Conservation (phyloP, 306 rosid species). For the Corylus americana region DNA sequence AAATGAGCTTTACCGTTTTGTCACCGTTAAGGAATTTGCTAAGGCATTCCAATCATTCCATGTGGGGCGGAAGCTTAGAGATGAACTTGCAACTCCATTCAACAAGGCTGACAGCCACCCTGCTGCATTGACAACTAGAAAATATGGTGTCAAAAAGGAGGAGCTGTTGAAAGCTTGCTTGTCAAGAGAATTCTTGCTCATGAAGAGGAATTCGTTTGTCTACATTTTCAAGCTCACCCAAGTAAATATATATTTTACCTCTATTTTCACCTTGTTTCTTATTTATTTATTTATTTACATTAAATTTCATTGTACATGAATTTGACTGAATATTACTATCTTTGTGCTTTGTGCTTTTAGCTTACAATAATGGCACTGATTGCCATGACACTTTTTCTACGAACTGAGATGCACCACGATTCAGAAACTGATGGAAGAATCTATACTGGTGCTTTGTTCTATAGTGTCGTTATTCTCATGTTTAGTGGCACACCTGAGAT, state of each 20-base stretch:
- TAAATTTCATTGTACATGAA: neutral
- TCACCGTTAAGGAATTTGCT: slow-evolving; percentile 46
- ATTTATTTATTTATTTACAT: neutral
- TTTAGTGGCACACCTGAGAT: slow-evolving; percentile 58
- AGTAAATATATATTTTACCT: slow-evolving; percentile 27
- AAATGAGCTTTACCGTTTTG: slow-evolving; percentile 40
- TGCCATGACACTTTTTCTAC: slow-evolving; percentile 55
- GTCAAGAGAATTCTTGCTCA: slow-evolving; percentile 54
- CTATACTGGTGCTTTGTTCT: slow-evolving; percentile 52
- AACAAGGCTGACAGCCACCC: slow-evolving; percentile 53
- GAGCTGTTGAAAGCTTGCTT: slow-evolving; percentile 53
- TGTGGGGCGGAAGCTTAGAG: slow-evolving; percentile 34
- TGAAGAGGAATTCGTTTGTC: slow-evolving; percentile 54
- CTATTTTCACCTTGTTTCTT: neutral
- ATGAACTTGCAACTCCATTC: slow-evolving; percentile 48
- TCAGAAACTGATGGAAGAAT: slow-evolving; percentile 49
- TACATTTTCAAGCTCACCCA: slow-evolving; percentile 45
- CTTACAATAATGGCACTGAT: slow-evolving; percentile 42
- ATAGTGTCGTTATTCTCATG: slow-evolving; percentile 35
- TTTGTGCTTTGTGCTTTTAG: slow-evolving; percentile 32
- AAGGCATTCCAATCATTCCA: slow-evolving; percentile 51
- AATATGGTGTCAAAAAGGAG: slow-evolving; percentile 42
- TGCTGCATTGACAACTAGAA: slow-evolving; percentile 51
- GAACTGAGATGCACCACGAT: slow-evolving; percentile 68
- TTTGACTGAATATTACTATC: neutral